Evolutionary conservation across 352 stramenopile genomes (phyloP).

Genomic region (Phytophthora crassamura): DNA sequence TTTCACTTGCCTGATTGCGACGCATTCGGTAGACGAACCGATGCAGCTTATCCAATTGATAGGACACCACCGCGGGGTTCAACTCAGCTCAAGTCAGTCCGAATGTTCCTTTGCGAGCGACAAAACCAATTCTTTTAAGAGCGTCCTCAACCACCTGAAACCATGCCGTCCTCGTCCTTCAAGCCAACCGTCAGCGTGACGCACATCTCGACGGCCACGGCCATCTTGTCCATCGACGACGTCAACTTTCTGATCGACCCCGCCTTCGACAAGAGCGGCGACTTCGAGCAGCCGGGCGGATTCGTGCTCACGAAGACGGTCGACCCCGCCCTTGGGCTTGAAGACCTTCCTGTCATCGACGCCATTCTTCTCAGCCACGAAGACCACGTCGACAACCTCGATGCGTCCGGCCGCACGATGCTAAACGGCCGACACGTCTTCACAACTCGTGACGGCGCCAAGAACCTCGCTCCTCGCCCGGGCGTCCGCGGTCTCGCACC

Average conservation of each 20-base stretch:
- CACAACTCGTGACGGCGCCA: constrained; percentile 46
- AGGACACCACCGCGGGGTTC: no score
- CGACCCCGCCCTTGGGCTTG: constrained; percentile 31
- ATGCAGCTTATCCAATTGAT: no score
- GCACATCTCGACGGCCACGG: no score
- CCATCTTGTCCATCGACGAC: constrained; percentile 48
- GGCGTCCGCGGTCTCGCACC: constrained; percentile 41
- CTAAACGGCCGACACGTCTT: constrained; percentile 50
- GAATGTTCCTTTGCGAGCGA: neutral
- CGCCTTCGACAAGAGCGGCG: constrained; percentile 33
- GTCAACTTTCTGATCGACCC: constrained; percentile 54
- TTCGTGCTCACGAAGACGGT: constrained; percentile 28
- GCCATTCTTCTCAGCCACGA: constrained; percentile 48
- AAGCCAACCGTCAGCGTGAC: constrained; percentile 46
- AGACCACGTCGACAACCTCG: constrained; percentile 52
- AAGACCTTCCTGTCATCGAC: constrained; percentile 41
- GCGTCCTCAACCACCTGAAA: no score
- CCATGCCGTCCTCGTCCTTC: constrained; percentile 32
- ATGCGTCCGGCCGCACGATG: constrained; percentile 38
- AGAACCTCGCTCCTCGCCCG: constrained; percentile 46
- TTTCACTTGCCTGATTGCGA: no score
- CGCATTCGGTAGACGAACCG: no score
- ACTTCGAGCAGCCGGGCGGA: constrained; percentile 3
- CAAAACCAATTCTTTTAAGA: neutral
- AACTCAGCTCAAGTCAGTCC: neutral